Percentiles rank a stretch among this genome's conserved stretches.
Conservation (phyloP, 441 rosid genomes). For the Melastoma candidum region DNA sequence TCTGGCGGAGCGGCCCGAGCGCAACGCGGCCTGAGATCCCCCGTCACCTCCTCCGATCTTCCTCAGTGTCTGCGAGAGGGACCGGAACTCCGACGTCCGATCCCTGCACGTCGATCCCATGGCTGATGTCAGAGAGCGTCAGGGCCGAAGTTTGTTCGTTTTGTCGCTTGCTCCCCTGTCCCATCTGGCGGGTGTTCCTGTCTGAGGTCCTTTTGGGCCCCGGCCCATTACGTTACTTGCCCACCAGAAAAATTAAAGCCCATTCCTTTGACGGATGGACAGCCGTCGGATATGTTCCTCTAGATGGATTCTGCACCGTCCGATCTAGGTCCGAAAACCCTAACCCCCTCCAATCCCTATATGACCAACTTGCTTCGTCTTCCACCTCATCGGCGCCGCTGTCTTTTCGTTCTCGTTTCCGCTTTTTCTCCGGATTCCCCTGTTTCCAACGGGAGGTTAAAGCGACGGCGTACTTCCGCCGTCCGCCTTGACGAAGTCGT, state of each 20-base stretch:
- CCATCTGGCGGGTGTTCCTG: too few relatives aligned
- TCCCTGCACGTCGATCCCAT: slow-evolving; percentile 61
- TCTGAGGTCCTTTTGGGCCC: too few relatives aligned
- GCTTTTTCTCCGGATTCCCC: background rate
- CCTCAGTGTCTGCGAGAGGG: slow-evolving; percentile 54
- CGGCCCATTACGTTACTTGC: too few relatives aligned
- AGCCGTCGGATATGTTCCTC: background rate
- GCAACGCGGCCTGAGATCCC: slow-evolving; percentile 13
- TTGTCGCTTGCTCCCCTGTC: background rate
- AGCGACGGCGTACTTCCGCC: slow-evolving; percentile 56
- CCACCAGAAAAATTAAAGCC: background rate
- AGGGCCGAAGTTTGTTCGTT: background rate
- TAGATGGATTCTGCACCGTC: slow-evolving; percentile 24
- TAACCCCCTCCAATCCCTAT: slow-evolving; percentile 5
- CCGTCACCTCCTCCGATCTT: slow-evolving; percentile 38
- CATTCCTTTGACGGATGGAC: too few relatives aligned
- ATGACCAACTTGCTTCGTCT: background rate
- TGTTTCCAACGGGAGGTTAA: slow-evolving; percentile 43
- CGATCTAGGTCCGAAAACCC: slow-evolving; percentile 27
- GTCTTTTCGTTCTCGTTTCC: slow-evolving; percentile 3
- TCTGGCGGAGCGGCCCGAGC: slow-evolving; percentile 9
- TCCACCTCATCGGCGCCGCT: background rate
- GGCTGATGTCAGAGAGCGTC: background rate
- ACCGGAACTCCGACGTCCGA: slow-evolving; percentile 77
- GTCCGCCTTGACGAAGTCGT: slow-evolving; percentile 76